Percentiles rank a stretch among this genome's conserved stretches.
These are phyloP conservation scores for Coemansia sp. DNA, from an alignment of 192 early-diverging fungal genomes.

Conservation along the genomic window DNA sequence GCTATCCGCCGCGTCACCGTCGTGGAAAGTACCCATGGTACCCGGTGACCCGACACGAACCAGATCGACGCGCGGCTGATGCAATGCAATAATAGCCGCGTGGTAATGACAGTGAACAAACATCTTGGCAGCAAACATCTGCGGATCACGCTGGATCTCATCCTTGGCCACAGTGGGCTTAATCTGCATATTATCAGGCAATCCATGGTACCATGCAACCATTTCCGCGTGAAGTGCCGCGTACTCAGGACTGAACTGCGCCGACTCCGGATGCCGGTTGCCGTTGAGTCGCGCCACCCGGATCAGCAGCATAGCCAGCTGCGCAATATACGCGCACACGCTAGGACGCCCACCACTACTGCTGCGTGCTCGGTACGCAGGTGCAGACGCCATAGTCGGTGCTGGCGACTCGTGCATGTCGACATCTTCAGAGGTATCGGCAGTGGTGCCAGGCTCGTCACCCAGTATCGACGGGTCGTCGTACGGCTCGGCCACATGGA, in stretches of 20 bases:
- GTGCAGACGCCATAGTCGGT: not conserved
- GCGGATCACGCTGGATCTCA: slow-evolving; percentile 36
- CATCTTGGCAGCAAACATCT: slow-evolving; percentile 49
- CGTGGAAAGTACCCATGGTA: not conserved
- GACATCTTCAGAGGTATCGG: not conserved
- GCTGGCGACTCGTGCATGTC: not conserved
- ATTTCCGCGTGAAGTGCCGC: slow-evolving; percentile 48
- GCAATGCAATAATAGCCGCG: slow-evolving; percentile 50
- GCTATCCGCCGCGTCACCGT: not conserved
- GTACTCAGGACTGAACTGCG: slow-evolving; percentile 52
- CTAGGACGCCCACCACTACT: slow-evolving; percentile 13
- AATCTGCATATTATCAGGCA: slow-evolving; percentile 51
- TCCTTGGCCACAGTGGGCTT: slow-evolving; percentile 13
- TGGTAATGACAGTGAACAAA: slow-evolving; percentile 56
- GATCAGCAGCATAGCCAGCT: slow-evolving; percentile 46
- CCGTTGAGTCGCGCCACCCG: slow-evolving; percentile 54
- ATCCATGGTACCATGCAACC: slow-evolving; percentile 47
- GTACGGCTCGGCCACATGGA: slow-evolving; percentile 52
- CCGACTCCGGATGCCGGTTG: slow-evolving; percentile 53
- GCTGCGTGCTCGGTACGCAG: not conserved
- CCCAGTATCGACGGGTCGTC: slow-evolving; percentile 32
- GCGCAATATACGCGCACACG: slow-evolving; percentile 33
- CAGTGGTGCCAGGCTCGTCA: not conserved
- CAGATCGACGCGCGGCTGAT: slow-evolving; percentile 53
- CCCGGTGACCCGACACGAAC: slow-evolving; percentile 37